Percentiles rank a stretch among this genome's conserved stretches.
These are phyloP conservation scores for Heterobasidion occidentale DNA, from an alignment of 1,284 basidiomycete genomes.

Conservation along the genomic window DNA sequence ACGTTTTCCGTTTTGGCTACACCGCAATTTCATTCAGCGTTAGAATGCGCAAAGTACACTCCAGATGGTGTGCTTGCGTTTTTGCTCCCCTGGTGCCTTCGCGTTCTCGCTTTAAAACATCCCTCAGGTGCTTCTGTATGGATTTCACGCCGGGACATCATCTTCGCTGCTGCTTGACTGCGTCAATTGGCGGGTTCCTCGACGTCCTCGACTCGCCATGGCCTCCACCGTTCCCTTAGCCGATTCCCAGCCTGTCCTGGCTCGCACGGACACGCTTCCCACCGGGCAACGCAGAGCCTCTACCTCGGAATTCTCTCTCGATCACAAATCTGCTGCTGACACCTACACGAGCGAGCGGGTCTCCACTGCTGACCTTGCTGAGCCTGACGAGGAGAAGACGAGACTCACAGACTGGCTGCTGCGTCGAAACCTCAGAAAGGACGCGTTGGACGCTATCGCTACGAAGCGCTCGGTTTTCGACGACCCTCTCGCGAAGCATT, in stretches of 20 bases:
- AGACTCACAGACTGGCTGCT: constrained; percentile 11
- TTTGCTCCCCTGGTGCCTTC: constrained; percentile 2
- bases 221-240: not conserved
- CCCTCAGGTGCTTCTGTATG: not conserved
- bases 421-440: not conserved
- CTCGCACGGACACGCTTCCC: not conserved
- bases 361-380: constrained; percentile 4
- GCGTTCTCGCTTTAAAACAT: not conserved
- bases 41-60: constrained; percentile 1
- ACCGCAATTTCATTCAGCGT: not conserved
- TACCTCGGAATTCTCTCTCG: not conserved
- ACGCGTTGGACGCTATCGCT: constrained; percentile 38
- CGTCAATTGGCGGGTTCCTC: not conserved
- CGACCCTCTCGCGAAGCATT: constrained; percentile 44
- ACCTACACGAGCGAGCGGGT: not conserved
- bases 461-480: constrained; percentile 52
- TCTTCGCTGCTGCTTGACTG: not conserved
- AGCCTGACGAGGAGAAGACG: constrained; percentile 9
- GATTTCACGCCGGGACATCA: not conserved
- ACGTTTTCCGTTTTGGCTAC: not conserved
- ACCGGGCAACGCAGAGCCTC: not conserved
- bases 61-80: constrained; percentile 3
- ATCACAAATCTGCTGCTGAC: constrained; percentile 1
- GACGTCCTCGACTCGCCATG: not conserved
- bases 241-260: not conserved